Evolutionary conservation across 495 filamentous ascomycete genomes (phyloP).

Genomic region (Aspergillus homomorphus): DNA sequence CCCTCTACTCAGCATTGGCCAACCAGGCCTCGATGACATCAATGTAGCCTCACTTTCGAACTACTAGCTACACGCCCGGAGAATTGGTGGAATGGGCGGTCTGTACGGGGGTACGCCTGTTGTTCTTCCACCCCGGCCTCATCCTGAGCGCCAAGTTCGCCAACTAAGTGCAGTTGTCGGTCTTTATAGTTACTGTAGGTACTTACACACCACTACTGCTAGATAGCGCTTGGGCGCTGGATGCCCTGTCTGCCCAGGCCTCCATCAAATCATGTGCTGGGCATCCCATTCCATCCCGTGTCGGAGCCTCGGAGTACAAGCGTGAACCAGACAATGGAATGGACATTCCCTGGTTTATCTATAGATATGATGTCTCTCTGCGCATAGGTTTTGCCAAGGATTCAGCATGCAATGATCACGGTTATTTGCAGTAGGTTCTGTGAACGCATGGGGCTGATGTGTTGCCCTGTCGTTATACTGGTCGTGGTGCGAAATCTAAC

Average conservation of each 20-base stretch:
- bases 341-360: too few species aligned
- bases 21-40: constrained; percentile 2
- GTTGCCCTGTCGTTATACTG: not conserved
- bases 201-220: not conserved
- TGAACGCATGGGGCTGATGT: not conserved
- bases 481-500: not conserved
- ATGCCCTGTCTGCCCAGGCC: not conserved
- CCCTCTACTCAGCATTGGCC: constrained; percentile 3
- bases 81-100: constrained; percentile 1
- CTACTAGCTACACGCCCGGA: not conserved
- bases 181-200: not conserved
- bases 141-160: too few species aligned
- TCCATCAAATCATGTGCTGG: not conserved
- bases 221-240: not conserved
- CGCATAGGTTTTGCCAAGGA: not conserved
- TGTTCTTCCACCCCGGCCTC: not conserved
- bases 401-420: not conserved
- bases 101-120: not conserved
- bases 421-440: not conserved
- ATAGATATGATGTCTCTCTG: not conserved
- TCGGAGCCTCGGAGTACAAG: not conserved
- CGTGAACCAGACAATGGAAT: too few species aligned
- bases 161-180: not conserved
- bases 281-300: too few species aligned
- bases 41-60: not conserved